These are phyloP conservation scores for Polytrichum formosum DNA, from an alignment of 225 moss, liverwort and hornwort genomes.

Conservation along the genomic window DNA sequence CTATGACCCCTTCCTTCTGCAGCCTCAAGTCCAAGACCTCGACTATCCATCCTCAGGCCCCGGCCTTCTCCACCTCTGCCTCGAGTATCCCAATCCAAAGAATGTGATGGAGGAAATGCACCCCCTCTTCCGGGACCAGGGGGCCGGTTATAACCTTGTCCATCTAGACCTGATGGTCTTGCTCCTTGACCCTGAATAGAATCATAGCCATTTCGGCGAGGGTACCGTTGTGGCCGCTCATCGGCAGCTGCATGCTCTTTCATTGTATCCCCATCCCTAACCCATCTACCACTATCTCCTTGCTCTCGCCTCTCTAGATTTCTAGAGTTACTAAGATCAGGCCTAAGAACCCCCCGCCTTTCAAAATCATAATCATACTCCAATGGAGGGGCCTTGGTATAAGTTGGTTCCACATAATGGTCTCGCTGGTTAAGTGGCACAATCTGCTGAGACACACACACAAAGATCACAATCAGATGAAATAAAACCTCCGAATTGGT, in stretches of 20 bases:
- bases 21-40: conserved; percentile 28
- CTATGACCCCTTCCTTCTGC: conserved; percentile 31
- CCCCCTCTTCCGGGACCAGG: conserved; percentile 77
- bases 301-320: conserved; percentile 51
- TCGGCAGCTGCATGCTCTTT: conserved; percentile 45
- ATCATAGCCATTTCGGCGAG: conserved; percentile 72
- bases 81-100: conserved; percentile 36
- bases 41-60: conserved; percentile 37
- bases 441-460: conserved; percentile 17
- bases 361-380: conserved; percentile 63
- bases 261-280: conserved; percentile 54
- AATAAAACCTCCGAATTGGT: background rate
- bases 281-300: conserved; percentile 58
- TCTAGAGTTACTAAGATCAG: conserved; percentile 36
- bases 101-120: conserved; percentile 42
- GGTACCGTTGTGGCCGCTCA: conserved; percentile 45
- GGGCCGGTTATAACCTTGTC: conserved; percentile 67
- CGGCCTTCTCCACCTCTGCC: conserved; percentile 39
- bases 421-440: conserved; percentile 48
- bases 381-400: conserved; percentile 35
- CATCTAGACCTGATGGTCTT: conserved; percentile 56
- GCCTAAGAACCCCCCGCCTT: conserved; percentile 36
- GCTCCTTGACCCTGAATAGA: conserved; percentile 49
- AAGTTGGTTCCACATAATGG: conserved; percentile 56
- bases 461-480: background rate